These are phyloP conservation scores for Acer saccharum DNA, from an alignment of 345 rosid genomes.

Conservation along the genomic window DNA sequence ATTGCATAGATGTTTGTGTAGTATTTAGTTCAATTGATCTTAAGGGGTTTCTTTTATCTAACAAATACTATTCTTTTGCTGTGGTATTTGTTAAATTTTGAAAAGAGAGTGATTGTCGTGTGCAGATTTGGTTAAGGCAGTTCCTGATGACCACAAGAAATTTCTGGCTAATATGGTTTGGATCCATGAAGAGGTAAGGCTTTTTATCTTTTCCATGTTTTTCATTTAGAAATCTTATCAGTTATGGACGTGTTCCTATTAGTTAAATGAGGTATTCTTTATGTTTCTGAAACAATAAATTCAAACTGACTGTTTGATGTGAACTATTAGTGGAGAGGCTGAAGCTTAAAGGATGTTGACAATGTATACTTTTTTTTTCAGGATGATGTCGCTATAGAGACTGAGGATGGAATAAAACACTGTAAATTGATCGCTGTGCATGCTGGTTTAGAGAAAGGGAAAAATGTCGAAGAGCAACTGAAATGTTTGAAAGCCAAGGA, in stretches of 20 bases:
- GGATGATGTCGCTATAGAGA: constrained; percentile 70
- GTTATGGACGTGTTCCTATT: neutral
- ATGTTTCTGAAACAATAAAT: no score
- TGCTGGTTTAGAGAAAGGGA: constrained; percentile 73
- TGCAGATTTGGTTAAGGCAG: constrained; percentile 73
- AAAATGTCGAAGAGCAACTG: constrained; percentile 56
- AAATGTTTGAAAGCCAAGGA: constrained; percentile 59
- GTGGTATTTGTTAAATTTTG: neutral
- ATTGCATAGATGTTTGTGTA: neutral
- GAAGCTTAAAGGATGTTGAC: neutral
- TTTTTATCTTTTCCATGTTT: constrained; percentile 12
- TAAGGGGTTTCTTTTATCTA: neutral
- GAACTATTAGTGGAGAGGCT: neutral
- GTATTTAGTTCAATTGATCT: neutral
- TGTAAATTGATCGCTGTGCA: constrained; percentile 76
- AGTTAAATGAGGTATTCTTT: neutral
- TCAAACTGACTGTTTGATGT: neutral
- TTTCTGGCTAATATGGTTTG: constrained; percentile 79
- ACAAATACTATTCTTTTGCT: neutral
- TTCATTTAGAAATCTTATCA: neutral
- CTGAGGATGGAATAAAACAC: constrained; percentile 46
- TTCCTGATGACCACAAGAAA: constrained; percentile 84
- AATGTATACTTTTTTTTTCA: constrained; percentile 27
- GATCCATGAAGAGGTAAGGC: constrained; percentile 84
- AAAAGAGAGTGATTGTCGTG: constrained; percentile 14